Conservation (phyloP, 306 rosid genomes). For the Dalbergia cochinchinensis region DNA sequence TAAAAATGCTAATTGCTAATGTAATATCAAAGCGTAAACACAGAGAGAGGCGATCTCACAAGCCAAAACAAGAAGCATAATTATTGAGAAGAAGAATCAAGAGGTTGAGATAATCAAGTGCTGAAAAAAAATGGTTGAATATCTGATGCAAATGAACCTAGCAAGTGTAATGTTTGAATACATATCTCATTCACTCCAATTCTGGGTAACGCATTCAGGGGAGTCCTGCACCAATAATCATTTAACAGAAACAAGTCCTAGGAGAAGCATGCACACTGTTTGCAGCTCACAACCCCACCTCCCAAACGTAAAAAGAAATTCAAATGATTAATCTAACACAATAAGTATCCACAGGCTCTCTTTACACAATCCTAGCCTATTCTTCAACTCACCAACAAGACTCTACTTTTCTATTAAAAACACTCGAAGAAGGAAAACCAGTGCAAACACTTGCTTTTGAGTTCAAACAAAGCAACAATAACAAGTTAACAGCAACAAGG, state of each 20-base stretch:
- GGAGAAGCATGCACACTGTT: too few species aligned
- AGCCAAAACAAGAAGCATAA: not conserved
- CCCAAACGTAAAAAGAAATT: too few species aligned
- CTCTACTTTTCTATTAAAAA: not conserved
- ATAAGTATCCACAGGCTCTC: too few species aligned
- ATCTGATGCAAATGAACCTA: conserved; percentile 6
- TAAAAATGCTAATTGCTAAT: not conserved
- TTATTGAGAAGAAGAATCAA: conserved; percentile 3
- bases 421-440: conserved; percentile 24
- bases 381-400: not conserved
- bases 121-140: not conserved
- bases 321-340: too few species aligned
- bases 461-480: conserved; percentile 9
- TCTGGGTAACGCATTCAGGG: not conserved
- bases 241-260: too few species aligned
- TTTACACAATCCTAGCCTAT: not conserved
- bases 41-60: conserved; percentile 16
- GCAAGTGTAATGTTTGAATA: conserved; percentile 8
- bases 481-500: not conserved
- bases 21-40: conserved; percentile 26
- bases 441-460: conserved; percentile 2
- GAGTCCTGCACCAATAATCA: not conserved
- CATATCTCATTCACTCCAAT: not conserved
- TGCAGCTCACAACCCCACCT: too few species aligned
- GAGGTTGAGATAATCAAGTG: not conserved